These are phyloP conservation scores for Candida anglica DNA, from an alignment of 805 yeast species.

Conservation along the genomic window DNA sequence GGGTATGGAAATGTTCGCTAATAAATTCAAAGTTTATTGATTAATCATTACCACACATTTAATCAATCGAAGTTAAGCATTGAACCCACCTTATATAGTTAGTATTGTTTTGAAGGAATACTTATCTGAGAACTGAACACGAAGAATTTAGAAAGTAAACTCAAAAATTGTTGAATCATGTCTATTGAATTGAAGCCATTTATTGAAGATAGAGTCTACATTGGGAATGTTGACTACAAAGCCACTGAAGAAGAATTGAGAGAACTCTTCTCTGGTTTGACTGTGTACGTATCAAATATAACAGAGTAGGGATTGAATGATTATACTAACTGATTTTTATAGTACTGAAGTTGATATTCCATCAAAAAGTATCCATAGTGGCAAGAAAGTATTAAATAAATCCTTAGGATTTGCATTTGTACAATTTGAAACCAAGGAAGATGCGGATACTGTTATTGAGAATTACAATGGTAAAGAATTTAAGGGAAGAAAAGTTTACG, in stretches of 20 bases:
- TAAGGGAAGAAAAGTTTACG: constrained; percentile 45
- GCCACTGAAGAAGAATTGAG: constrained; percentile 42
- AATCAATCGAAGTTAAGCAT: too few species aligned
- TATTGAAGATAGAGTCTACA: constrained; percentile 43
- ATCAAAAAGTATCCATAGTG: constrained; percentile 31
- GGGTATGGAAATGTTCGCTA: too few species aligned
- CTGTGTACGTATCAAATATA: constrained; percentile 33
- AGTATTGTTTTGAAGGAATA: too few species aligned
- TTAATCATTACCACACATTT: too few species aligned
- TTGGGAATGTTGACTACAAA: constrained; percentile 40
- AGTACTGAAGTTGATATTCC: constrained; percentile 50
- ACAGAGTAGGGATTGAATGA: not conserved
- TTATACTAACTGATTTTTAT: too few species aligned
- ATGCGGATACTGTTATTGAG: constrained; percentile 43
- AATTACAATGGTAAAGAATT: constrained; percentile 39
- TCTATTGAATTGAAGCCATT: constrained; percentile 12
- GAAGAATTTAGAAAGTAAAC: too few species aligned
- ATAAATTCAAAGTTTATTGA: too few species aligned
- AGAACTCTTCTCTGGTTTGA: constrained; percentile 46
- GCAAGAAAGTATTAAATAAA: constrained; percentile 35
- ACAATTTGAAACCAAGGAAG: constrained; percentile 42
- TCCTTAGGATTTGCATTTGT: constrained; percentile 60
- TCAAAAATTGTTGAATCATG: too few species aligned
- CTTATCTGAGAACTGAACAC: too few species aligned
- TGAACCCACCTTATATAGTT: too few species aligned